Conservation (phyloP, 805 yeast species). For the Zygosaccharomyces gambellarensis region DNA sequence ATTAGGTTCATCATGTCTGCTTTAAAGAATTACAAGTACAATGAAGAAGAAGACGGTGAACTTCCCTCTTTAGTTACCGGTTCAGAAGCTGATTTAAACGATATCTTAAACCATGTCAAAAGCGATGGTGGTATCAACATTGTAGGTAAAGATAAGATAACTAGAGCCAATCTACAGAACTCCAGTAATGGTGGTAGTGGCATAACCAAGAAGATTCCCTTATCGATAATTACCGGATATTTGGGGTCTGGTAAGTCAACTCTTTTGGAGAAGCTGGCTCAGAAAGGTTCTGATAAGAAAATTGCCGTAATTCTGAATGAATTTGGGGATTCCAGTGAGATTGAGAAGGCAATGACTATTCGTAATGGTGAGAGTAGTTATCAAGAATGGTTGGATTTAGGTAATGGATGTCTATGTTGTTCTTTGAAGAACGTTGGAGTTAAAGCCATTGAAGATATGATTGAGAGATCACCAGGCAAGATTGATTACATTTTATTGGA, state of each 20-base stretch:
- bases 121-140: constrained; percentile 29
- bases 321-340: constrained; percentile 84
- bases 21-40: constrained; percentile 28
- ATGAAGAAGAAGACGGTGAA: constrained; percentile 33
- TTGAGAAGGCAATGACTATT: constrained; percentile 81
- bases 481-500: constrained; percentile 91
- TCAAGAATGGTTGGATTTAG: constrained; percentile 94
- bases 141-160: constrained; percentile 29
- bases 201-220: constrained; percentile 57
- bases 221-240: constrained; percentile 91
- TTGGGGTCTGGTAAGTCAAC: constrained; percentile 94
- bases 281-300: constrained; percentile 56
- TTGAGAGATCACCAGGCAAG: constrained; percentile 60
- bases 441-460: constrained; percentile 82
- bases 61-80: constrained; percentile 32
- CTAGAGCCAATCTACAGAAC: constrained; percentile 28
- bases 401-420: constrained; percentile 95
- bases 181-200: constrained; percentile 6
- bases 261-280: constrained; percentile 66
- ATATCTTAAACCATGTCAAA: constrained; percentile 21
- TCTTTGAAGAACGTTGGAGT: constrained; percentile 95
- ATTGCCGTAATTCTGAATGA: constrained; percentile 90
- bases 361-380: constrained; percentile 46
- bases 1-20: constrained; percentile 22
- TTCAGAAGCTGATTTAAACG: constrained; percentile 24